Evolutionary conservation across 1,139 yeast genomes (phyloP), one percentile per base, ranked within the genome.

Genomic region (Zygoascus meyerae): DNA sequence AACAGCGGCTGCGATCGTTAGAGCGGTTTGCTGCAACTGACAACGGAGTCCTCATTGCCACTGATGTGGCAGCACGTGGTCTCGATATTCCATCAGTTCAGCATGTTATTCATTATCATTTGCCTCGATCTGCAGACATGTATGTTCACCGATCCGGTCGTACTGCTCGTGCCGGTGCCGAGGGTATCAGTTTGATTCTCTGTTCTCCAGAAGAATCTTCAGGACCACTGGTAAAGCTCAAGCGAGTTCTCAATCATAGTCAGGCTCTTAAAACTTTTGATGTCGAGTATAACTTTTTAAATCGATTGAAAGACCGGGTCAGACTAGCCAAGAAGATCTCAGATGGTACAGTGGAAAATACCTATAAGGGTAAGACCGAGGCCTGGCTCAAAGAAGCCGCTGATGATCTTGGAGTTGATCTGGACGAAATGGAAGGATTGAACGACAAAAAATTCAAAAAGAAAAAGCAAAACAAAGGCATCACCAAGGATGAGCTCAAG

Each of bases 1-100:
- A 89, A 60, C 96, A 86, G 63, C 80, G 99, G 62, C 70, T 94
- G 58, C 76, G 92, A 57, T 79, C 94, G 5, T 70, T 94, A 57
- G 99, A 94, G 70, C 77, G 59, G 64, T 74, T 58, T 71, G 69
- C 52, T 48, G 73, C 68, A n/a, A 60, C 59, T 16, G 62, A 66
- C 5, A 72, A 53, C 2, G 77, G 87, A 0, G 90, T 92, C 1
- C 72, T 94, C 46, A 78, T 94, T 46, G 96, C 97, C 1, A 87
- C 97, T 1, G 99, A 92, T 66, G 97, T 92, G 45, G 98, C 99
- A 1, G 98, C 99, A 5, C 79, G 99, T 71, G 99, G 99, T 51
- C 74, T 94, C 52, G 99, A 94, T 73, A 87, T 94, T 50, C 85
- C 95, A 1, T 77, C 78, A 42, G 90, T 94, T 46, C 85, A 89